phyloP scores from a whole-genome alignment of 495 filamentous ascomycete genomes.

The Evansstolkia leycettana region DNA sequence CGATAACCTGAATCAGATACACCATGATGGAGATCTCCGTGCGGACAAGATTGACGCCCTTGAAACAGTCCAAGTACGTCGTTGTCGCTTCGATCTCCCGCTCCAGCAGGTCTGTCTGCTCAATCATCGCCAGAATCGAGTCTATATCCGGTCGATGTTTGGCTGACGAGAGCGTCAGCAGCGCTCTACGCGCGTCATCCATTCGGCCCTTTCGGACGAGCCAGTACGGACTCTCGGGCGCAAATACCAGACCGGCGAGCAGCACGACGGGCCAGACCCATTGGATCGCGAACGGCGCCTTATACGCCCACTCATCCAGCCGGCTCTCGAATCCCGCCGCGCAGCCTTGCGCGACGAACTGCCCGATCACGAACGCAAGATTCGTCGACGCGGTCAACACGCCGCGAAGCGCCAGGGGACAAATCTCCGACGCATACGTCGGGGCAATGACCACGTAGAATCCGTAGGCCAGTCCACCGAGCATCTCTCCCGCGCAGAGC shows the following conservation, averaged over 20 bases:
- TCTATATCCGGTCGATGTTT: conserved; percentile 6
- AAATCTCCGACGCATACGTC: conserved; percentile 25
- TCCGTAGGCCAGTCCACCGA: conserved; percentile 22
- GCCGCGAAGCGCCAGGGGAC: conserved; percentile 27
- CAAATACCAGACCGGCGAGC: conserved; percentile 24
- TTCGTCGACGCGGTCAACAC: conserved; percentile 26
- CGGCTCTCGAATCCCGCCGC: conserved; percentile 23
- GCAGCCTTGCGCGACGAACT: conserved; percentile 25
- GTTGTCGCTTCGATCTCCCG: conserved; percentile 20
- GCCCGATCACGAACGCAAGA: conserved; percentile 25
- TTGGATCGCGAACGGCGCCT: conserved; percentile 24
- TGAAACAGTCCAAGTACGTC: conserved; percentile 30
- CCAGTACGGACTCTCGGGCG: conserved; percentile 40
- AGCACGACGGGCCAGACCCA: conserved; percentile 21
- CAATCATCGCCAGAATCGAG: conserved; percentile 18
- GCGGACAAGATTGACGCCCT: conserved; percentile 31
- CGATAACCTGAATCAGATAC: conserved; percentile 36
- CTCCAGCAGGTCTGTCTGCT: conserved; percentile 25
- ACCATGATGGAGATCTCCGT: conserved; percentile 35
- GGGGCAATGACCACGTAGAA: conserved; percentile 25
- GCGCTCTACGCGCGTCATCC: conserved; percentile 23
- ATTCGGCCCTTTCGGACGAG: conserved; percentile 28
- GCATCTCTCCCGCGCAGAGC: conserved; percentile 21
- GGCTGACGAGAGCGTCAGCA: conserved; percentile 20
- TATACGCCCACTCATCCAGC: conserved; percentile 19